These are phyloP conservation scores for Yarrowia porcina DNA, from an alignment of 805 yeast species.

Conservation along the genomic window DNA sequence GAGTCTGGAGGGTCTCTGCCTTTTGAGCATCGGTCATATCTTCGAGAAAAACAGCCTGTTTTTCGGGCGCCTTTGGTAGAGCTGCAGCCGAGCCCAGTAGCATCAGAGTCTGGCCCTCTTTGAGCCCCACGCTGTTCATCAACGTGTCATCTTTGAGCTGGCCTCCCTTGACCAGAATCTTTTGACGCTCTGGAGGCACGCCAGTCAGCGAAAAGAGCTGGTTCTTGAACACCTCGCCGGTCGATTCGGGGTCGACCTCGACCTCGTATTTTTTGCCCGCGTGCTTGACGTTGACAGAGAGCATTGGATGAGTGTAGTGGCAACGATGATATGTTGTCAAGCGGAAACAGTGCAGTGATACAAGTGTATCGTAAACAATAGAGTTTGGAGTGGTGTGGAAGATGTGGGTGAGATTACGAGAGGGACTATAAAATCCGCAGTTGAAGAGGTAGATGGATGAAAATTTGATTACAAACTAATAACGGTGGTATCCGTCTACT, in stretches of 20 bases:
- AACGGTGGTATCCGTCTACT: too few relatives aligned
- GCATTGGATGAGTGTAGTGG: not conserved
- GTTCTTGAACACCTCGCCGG: conserved; percentile 62
- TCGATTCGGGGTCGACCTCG: conserved; percentile 51
- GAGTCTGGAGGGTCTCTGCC: conserved; percentile 43
- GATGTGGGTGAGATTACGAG: too few relatives aligned
- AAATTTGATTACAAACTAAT: too few relatives aligned
- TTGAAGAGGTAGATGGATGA: too few relatives aligned
- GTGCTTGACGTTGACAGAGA: conserved; percentile 52
- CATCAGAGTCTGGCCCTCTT: conserved; percentile 69
- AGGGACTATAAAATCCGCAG: too few relatives aligned
- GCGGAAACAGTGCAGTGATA: not conserved
- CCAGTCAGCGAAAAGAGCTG: conserved; percentile 70
- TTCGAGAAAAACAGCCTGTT: conserved; percentile 60
- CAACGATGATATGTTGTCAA: not conserved
- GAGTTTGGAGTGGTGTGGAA: not conserved
- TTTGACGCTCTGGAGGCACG: conserved; percentile 87
- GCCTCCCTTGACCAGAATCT: conserved; percentile 84
- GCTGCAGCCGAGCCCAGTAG: conserved; percentile 88
- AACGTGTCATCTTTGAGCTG: conserved; percentile 71
- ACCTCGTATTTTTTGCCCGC: conserved; percentile 63
- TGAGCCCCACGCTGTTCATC: conserved; percentile 52
- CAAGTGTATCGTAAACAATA: too few relatives aligned
- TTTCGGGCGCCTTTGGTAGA: conserved; percentile 46
- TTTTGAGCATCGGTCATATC: conserved; percentile 53